Percentiles rank a stretch among this genome's conserved stretches.
phyloP scores from a whole-genome alignment of 352 stramenopile species.

The Stramenopiles sp. region DNA sequence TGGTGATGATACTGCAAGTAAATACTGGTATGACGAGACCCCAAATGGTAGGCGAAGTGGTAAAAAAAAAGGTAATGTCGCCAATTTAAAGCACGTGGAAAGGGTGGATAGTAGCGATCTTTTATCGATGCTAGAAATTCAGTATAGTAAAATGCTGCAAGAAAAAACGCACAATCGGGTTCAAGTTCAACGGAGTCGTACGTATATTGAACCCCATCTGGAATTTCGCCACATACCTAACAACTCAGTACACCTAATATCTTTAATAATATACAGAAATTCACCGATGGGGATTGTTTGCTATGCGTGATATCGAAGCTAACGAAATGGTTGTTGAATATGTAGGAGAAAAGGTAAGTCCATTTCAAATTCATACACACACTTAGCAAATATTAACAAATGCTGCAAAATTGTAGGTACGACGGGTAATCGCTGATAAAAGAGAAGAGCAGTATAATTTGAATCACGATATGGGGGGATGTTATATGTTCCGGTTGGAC shows the following conservation, averaged over 20 bases:
- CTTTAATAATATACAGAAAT: too few species aligned
- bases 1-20: not conserved
- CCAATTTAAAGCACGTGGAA: too few species aligned
- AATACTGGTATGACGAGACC: too few species aligned
- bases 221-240: too few species aligned
- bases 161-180: not conserved
- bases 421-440: too few species aligned
- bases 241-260: too few species aligned
- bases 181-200: not conserved
- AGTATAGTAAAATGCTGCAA: not conserved
- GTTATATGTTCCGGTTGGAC: conserved; percentile 94
- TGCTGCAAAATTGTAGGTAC: too few species aligned
- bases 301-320: not conserved
- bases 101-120: too few species aligned
- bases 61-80: not conserved
- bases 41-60: not conserved
- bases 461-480: conserved; percentile 55
- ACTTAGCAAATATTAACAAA: too few species aligned
- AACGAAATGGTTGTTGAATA: conserved; percentile 18
- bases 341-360: conserved; percentile 10
- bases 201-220: too few species aligned
- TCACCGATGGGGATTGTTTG: conserved; percentile 17
- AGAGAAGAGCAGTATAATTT: not conserved
- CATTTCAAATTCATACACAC: too few species aligned
- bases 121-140: not conserved